Percentiles rank a stretch among this genome's conserved stretches.
phyloP scores from a whole-genome alignment of 148 eudicot genomes.

The Dianthus caryophyllus region DNA sequence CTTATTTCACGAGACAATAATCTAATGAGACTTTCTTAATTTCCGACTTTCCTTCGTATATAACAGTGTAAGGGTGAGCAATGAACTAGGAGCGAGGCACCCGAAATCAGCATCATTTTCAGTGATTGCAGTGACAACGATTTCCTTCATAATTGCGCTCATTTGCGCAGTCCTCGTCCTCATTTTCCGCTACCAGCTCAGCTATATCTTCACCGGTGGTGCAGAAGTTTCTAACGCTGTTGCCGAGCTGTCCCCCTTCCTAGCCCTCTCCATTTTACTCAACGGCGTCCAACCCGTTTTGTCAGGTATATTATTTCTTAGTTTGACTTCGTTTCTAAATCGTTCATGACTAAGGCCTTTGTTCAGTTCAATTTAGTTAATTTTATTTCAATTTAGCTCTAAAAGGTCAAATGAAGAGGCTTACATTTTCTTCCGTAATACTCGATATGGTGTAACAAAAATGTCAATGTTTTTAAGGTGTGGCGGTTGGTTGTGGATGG shows the following conservation, averaged over 20 bases:
- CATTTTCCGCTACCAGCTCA: constrained; percentile 37
- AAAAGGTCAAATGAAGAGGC: too few species aligned
- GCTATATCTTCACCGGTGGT: constrained; percentile 54
- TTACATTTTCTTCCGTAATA: too few species aligned
- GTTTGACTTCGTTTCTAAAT: neutral
- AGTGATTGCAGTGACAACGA: constrained; percentile 37
- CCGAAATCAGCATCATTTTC: constrained; percentile 58
- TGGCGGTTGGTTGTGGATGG: constrained; percentile 64
- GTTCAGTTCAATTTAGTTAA: neutral
- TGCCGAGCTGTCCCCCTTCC: constrained; percentile 44
- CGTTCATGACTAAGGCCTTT: neutral
- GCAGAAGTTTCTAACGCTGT: constrained; percentile 43
- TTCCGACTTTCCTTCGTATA: neutral
- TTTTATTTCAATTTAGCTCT: too few species aligned
- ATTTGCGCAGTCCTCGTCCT: constrained; percentile 34
- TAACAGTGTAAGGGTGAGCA: constrained; percentile 60
- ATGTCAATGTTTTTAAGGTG: constrained; percentile 23
- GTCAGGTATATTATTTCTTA: constrained; percentile 29
- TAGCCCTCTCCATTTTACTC: constrained; percentile 46
- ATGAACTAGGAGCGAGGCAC: constrained; percentile 54
- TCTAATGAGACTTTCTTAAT: too few species aligned
- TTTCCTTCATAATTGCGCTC: constrained; percentile 33
- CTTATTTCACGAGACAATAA: too few species aligned
- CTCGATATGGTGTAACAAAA: neutral
- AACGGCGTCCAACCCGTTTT: constrained; percentile 59